Base-by-base conservation (phyloP, 805 yeast genomes). In the Zygoascus ofunaensis region DNA sequence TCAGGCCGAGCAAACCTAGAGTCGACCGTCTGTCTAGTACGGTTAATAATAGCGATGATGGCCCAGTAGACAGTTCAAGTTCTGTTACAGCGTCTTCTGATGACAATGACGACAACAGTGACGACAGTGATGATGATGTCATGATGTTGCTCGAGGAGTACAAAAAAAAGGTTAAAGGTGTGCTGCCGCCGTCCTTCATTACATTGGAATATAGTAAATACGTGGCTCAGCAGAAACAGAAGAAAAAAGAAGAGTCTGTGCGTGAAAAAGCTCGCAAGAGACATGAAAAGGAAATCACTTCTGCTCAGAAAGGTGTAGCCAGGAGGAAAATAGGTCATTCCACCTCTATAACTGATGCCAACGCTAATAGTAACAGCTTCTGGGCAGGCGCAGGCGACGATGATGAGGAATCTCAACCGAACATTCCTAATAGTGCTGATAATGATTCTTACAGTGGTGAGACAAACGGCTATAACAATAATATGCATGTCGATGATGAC, bases 141-240 rank as follows among this genome's bases (percentile, higher is more conserved):
- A 26, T 26, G 12, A 26, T 26, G 30, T 7, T 26, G 7, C 10
- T 45, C 8, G 40, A 35, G 8, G 26, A 12, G 8, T 36, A 44
- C 18, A 37, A 37, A 19, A 47, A 39, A 22, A 22, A 39, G 19
- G 46, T 47, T 14, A 17, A 43, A 32, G 51, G 51, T 14, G 51
- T 48, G 4, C 41, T 48, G 1, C 51, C 51, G 8, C 51, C 51
- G 2, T 48, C 51, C 2, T 48, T 45, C 37, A 43, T 48, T 22
- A 48, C 51, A 24, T 18, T 47, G 14, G 49, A 48, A 8, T 48
- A 48, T 21, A 43, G 41, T 2, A 24, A 28, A 19, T 36, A 21
- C 22, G 21, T n/a, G 34, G 24, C 41, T 4, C 20, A 34, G 7
- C 26, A 41, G 26, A 38, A 34, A 23, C n/a, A 14, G 18, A 20